Percentiles rank a stretch among this genome's conserved stretches.
These are phyloP conservation scores for Casaregolazyma lundiana DNA, from an alignment of 1,139 yeast genomes.

Conservation along the genomic window DNA sequence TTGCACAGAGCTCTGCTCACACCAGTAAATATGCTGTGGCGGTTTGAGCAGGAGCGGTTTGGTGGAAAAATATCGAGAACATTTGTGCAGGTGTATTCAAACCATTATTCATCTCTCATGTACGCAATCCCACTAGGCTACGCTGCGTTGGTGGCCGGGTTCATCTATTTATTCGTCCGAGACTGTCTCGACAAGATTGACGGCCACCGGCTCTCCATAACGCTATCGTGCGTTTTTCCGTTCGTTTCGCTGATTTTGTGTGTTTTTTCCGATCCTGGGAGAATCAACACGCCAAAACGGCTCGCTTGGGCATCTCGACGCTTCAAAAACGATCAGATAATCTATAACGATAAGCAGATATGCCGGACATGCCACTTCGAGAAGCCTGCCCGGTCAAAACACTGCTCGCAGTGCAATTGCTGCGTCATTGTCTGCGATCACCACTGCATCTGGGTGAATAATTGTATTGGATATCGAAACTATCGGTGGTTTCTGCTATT, in stretches of 20 bases:
- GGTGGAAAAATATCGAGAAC: conserved; percentile 7
- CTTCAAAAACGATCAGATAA: conserved; percentile 51
- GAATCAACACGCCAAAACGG: conserved; percentile 26
- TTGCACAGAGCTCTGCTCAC: conserved; percentile 14
- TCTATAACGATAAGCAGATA: conserved; percentile 46
- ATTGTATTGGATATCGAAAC: conserved; percentile 78
- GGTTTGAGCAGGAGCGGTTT: conserved; percentile 5
- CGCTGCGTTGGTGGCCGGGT: conserved; percentile 40
- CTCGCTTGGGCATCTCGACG: conserved; percentile 25
- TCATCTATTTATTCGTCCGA: conserved; percentile 45
- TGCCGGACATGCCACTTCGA: conserved; percentile 58
- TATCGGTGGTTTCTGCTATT: conserved; percentile 66
- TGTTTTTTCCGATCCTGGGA: conserved; percentile 56
- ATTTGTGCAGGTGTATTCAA: conserved; percentile 2
- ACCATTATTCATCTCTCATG: conserved; percentile 5
- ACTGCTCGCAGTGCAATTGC: conserved; percentile 66
- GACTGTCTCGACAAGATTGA: conserved; percentile 33
- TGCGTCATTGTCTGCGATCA: conserved; percentile 78
- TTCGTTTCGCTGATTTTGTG: conserved; percentile 43
- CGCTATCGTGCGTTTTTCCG: conserved; percentile 34
- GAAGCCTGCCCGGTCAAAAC: conserved; percentile 88
- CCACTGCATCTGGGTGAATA: conserved; percentile 94
- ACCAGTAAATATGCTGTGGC: conserved; percentile 3
- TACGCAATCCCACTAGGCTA: conserved; percentile 47
- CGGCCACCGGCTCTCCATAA: conserved; percentile 19